Evolutionary conservation across 2,329 filamentous ascomycete genomes (phyloP).

Genomic region (Monosporascus sp.): DNA sequence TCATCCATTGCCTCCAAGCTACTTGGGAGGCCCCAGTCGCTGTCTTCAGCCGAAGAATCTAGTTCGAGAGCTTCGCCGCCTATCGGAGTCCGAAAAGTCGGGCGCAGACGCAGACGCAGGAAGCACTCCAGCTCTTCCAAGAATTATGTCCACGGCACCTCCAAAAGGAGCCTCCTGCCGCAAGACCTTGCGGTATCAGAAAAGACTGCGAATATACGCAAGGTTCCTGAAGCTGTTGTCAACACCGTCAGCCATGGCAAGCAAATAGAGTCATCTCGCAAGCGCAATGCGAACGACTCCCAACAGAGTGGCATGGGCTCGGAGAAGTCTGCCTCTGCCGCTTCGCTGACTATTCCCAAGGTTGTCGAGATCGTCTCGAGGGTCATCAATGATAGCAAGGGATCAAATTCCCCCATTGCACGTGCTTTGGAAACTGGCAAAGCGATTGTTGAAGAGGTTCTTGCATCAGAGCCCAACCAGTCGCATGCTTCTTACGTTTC

Average conservation of each 20-base stretch:
- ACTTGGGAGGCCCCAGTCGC: background rate
- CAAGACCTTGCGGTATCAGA: background rate
- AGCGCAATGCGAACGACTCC: background rate
- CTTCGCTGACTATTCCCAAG: background rate
- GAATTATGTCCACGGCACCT: background rate
- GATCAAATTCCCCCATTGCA: background rate
- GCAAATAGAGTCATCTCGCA: background rate
- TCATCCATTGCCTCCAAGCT: slow-evolving; percentile 1
- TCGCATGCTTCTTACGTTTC: background rate
- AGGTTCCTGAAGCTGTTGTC: background rate
- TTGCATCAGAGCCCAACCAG: background rate
- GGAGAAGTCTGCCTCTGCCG: background rate
- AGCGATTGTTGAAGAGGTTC: background rate
- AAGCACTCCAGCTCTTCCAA: background rate
- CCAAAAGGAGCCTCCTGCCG: background rate
- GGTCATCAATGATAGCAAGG: background rate
- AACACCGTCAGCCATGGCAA: background rate
- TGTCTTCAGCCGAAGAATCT: slow-evolving; percentile 11
- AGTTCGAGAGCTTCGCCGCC: slow-evolving; percentile 10
- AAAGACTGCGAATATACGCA: background rate
- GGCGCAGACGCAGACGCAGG: background rate
- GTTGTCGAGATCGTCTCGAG: background rate
- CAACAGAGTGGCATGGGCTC: background rate
- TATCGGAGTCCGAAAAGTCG: background rate
- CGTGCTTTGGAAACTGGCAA: background rate